Evolutionary conservation across 257 asterid genomes (phyloP), one percentile per base, ranked within the genome.

Genomic region (Echium plantagineum): DNA sequence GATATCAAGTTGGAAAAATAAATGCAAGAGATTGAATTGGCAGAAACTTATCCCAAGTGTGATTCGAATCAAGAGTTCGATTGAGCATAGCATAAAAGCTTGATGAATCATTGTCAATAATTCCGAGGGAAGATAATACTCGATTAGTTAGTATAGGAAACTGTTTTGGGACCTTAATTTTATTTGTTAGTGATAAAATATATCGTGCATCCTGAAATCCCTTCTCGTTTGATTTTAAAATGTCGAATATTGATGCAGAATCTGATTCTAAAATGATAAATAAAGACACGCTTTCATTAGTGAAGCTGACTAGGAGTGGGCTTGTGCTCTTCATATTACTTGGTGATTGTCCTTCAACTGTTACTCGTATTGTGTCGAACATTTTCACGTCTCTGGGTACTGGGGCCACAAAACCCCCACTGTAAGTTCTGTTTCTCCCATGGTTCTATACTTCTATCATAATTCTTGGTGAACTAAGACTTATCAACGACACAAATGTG

Each of bases 241-340:
- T 32, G 30, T 51, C 42, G 16, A 19, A 19, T 57, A 54, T 7
- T n/a, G 57, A 5, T 66, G 64, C 61, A 68, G 78, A 60, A 66
- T 72, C 78, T 35, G 66, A 30, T 59, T 20, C 61, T 1, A 32
- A 24, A 46, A 53, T 46, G 22, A 72, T 59, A 70, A 65, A 55
- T 53, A 63, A 54, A 59, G 55, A 16, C 65, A 31, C 63, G 28
- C 79, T 79, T 71, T 75, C 84, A 9, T 77, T 79, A 35, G 78
- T 79, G 55, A 79, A 79, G 75, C 53, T 79, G 76, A 75, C 71
- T 9, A 55, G 75, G 70, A 79, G 79, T 6, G 79, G 84, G 42
- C 62, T 79, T 60, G 70, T 79, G 52, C 79, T 79, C 65, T 68
- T 79, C 22, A 65, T 65, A 60, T 68, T 72, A 64, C 84, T 77